Percentiles rank a stretch among this genome's conserved stretches.
Conservation (phyloP, 495 filamentous ascomycete species). For the Penicillium pulvis region DNA sequence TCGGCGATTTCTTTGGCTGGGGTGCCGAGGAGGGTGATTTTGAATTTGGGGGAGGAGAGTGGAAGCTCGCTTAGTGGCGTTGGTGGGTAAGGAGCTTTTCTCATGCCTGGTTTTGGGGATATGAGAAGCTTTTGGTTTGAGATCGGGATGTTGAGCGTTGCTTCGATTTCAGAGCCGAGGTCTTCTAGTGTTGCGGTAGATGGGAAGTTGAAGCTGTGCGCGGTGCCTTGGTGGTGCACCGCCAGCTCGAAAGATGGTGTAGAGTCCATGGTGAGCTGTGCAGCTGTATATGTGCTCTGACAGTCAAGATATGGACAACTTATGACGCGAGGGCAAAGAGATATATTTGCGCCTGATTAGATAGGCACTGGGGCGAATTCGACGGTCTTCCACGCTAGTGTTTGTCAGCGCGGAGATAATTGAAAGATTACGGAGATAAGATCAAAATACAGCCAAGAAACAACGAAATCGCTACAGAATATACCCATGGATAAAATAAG, state of each 20-base stretch:
- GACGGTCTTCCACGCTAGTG: not conserved
- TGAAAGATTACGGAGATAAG: not conserved
- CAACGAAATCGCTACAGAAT: too few species aligned
- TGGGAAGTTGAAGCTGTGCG: slow-evolving; percentile 67
- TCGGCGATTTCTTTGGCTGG: slow-evolving; percentile 37
- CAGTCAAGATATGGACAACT: not conserved
- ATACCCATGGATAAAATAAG: too few species aligned
- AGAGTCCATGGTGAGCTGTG: slow-evolving; percentile 14
- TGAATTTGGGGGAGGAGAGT: slow-evolving; percentile 51
- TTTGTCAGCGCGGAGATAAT: not conserved
- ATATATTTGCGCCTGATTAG: not conserved
- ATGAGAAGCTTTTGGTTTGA: slow-evolving; percentile 77
- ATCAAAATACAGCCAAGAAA: not conserved
- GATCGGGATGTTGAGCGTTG: slow-evolving; percentile 61
- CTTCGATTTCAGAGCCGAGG: slow-evolving; percentile 58
- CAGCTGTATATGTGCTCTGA: not conserved
- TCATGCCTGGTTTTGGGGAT: slow-evolving; percentile 65
- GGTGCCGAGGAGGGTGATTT: slow-evolving; percentile 47
- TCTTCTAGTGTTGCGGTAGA: slow-evolving; percentile 73
- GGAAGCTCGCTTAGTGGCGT: slow-evolving; percentile 33
- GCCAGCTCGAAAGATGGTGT: slow-evolving; percentile 40
- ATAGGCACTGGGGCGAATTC: not conserved
- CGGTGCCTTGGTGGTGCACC: slow-evolving; percentile 64
- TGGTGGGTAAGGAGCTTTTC: slow-evolving; percentile 63
- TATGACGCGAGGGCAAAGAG: too few species aligned